Conservation (phyloP, 1,284 basidiomycete genomes). For the Sporisorium exsertum region DNA sequence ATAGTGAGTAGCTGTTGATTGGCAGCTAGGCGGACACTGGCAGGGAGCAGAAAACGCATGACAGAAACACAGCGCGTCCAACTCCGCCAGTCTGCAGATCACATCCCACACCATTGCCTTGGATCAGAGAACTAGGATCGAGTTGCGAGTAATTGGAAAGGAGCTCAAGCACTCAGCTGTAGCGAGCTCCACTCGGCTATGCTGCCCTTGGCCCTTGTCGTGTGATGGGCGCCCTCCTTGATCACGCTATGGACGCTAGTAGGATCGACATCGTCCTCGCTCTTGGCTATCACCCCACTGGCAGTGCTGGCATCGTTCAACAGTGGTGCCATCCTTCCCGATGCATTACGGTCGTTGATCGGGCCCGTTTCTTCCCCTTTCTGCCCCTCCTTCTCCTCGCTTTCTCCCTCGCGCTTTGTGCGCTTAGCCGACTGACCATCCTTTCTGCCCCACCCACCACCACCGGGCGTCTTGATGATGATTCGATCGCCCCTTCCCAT, state of each 20-base stretch:
- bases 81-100: too few relatives aligned
- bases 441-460: slow-evolving; percentile 83
- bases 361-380: slow-evolving; percentile 14
- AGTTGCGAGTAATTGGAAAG: too few relatives aligned
- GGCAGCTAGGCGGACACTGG: too few relatives aligned
- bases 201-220: slow-evolving; percentile 50
- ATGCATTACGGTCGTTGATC: slow-evolving; percentile 47
- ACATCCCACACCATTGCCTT: too few relatives aligned
- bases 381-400: background rate
- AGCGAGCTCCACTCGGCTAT: slow-evolving; percentile 55
- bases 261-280: slow-evolving; percentile 17
- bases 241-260: slow-evolving; percentile 23
- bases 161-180: slow-evolving; percentile 51
- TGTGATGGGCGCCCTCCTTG: slow-evolving; percentile 20
- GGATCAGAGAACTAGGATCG: too few relatives aligned
- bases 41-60: too few relatives aligned
- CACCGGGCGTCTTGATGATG: slow-evolving; percentile 89
- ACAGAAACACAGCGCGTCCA: too few relatives aligned
- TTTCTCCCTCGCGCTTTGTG: background rate
- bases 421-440: background rate
- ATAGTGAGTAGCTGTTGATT: too few relatives aligned
- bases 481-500: slow-evolving; percentile 87
- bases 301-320: slow-evolving; percentile 29
- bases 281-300: slow-evolving; percentile 36
- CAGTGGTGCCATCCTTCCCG: slow-evolving; percentile 46